Conservation (phyloP, 345 rosid genomes). For the Ailanthus altissimus region DNA sequence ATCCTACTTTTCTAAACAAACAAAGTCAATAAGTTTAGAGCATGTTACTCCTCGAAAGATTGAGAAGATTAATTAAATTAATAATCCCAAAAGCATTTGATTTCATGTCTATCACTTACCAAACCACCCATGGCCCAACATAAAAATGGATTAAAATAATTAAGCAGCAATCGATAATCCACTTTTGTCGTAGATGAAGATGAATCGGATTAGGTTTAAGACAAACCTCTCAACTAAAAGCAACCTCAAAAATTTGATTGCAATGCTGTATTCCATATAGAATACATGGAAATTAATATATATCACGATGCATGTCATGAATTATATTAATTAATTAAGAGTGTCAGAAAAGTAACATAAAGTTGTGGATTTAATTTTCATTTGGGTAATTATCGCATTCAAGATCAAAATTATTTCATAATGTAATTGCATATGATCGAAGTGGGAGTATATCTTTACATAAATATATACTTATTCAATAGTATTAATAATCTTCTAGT, state of each 20-base stretch:
- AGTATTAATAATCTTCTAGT: no score
- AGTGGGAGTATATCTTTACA: no score
- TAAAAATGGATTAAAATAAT: no score
- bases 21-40: background rate
- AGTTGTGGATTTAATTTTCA: background rate
- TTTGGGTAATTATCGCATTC: background rate
- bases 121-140: background rate
- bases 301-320: no score
- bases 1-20: background rate
- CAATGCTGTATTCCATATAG: background rate
- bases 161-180: background rate
- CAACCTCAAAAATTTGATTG: background rate
- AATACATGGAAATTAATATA: no score
- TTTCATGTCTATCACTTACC: background rate
- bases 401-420: no score
- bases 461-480: no score
- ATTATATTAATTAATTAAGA: no score
- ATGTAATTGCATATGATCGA: no score
- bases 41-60: background rate
- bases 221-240: background rate
- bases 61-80: background rate
- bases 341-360: background rate
- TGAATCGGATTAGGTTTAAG: constrained; percentile 19
- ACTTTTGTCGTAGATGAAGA: background rate
- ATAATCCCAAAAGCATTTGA: background rate